Conservation (phyloP, 2,329 filamentous ascomycete species). For the Knoxdaviesia proteae region DNA sequence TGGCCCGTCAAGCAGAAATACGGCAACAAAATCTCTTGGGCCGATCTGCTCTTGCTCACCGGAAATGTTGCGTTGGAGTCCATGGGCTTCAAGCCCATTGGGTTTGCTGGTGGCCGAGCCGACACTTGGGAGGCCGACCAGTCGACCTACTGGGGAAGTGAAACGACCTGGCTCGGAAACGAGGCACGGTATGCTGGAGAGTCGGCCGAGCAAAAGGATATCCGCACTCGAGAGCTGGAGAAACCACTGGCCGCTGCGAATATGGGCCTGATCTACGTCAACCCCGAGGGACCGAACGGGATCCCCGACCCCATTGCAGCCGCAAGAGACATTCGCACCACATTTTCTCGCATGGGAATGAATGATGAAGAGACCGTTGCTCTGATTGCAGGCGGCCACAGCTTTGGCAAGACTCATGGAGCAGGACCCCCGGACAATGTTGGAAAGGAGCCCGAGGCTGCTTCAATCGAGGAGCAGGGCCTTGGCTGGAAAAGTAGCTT, state of each 20-base stretch:
- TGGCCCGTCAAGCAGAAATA: conserved; percentile 78
- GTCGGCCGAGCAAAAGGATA: conserved; percentile 25
- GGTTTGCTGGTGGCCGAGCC: conserved; percentile 50
- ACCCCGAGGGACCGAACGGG: conserved; percentile 58
- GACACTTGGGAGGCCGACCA: conserved; percentile 62
- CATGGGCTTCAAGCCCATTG: conserved; percentile 55
- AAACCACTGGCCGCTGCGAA: conserved; percentile 40
- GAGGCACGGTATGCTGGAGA: conserved; percentile 42
- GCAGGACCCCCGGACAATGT: conserved; percentile 43
- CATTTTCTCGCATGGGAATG: conserved; percentile 67
- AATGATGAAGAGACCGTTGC: conserved; percentile 66
- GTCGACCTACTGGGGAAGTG: conserved; percentile 57
- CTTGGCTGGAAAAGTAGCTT: conserved; percentile 51
- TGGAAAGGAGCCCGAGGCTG: conserved; percentile 45
- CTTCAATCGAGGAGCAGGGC: conserved; percentile 43
- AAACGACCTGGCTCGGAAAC: conserved; percentile 56
- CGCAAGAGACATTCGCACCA: conserved; percentile 50
- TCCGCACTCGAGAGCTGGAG: conserved; percentile 44
- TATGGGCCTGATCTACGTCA: conserved; percentile 68
- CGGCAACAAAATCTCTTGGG: conserved; percentile 65
- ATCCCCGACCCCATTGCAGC: conserved; percentile 48
- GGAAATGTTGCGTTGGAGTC: conserved; percentile 61
- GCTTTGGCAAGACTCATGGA: conserved; percentile 66
- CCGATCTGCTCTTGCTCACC: conserved; percentile 48
- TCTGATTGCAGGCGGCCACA: conserved; percentile 58